Percentiles rank a stretch among this genome's conserved stretches.
Conservation (phyloP, 2,329 filamentous ascomycete genomes). For the Graphiopsis chlorocephala region DNA sequence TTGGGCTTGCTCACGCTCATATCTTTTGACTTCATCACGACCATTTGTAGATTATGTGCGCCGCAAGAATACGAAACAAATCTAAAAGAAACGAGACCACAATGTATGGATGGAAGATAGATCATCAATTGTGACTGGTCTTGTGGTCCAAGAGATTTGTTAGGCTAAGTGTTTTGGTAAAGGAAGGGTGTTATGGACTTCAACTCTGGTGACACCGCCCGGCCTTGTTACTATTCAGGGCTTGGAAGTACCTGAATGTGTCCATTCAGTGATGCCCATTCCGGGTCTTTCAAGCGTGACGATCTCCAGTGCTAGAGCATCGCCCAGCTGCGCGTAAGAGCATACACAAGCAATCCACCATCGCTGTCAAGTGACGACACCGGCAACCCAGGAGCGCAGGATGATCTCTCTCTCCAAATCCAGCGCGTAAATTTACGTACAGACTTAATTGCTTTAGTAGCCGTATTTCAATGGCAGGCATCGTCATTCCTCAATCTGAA, state of each 20-base stretch:
- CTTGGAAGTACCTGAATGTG: background rate
- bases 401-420: background rate
- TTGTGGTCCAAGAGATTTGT: no score
- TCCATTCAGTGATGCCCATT: background rate
- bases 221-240: background rate
- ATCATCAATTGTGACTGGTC: background rate
- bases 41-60: background rate
- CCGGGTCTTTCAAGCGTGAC: background rate
- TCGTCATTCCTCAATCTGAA: no score
- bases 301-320: background rate
- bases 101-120: background rate
- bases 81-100: background rate
- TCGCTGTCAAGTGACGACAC: background rate
- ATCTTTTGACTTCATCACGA: background rate
- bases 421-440: background rate
- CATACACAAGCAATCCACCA: background rate
- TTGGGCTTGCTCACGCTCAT: background rate
- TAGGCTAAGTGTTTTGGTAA: background rate
- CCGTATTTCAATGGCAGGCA: background rate
- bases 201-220: background rate
- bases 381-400: background rate
- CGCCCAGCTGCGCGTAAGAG: background rate
- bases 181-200: background rate
- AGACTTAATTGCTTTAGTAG: background rate
- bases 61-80: background rate